Base-by-base conservation (phyloP, 164 flowering plant species). In the Hamamelis virginiana region DNA sequence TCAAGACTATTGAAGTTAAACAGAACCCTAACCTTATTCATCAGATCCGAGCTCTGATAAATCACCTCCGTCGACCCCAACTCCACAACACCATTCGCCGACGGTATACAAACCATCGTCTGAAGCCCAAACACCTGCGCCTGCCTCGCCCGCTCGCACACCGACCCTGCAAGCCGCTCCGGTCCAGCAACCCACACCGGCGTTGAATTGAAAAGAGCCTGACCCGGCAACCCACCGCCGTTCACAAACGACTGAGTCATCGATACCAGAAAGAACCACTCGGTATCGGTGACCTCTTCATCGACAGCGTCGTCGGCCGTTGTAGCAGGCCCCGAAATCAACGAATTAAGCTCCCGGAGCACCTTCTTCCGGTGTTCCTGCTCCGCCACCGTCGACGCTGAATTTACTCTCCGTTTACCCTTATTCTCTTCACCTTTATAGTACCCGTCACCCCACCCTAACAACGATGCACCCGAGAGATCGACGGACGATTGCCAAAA, bases 401-500 rank as follows among this genome's bases (percentile, higher is more conserved):
- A 21, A 18, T 77, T 67, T 5, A 38, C 56, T 41, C 70, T 76
- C 12, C 66, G 64, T 27, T 76, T 74, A 28, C 59, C 58, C 55
- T 83, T 80, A 18, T 83, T 84, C 46, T 84, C 89, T 38, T 86
- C 98, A 0, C 97, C 97, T 56, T 83, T 89, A 74, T 94, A 92
- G 71, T 92, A 94, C 2, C 98, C 97, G 66, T 94, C 98, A 1
- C 94, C 97, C 97, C 97, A 94, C 0, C 85, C 94, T 1, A 94
- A 71, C 1, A 84, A 33, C 0, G 91, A 19, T 9, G 80, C 67
- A 19, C 87, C 94, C 8, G 87, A 60, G 56, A 65, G 56, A 62
- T 84, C 89, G 0, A 72, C 78, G 1, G 93, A 86, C 1, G 85
- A 80, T 62, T 92, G 96, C 98, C 98, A 94, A 83, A 88, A 94